Evolutionary conservation across 2,329 filamentous ascomycete species (phyloP).

Genomic region (Fusarium irregulare): DNA sequence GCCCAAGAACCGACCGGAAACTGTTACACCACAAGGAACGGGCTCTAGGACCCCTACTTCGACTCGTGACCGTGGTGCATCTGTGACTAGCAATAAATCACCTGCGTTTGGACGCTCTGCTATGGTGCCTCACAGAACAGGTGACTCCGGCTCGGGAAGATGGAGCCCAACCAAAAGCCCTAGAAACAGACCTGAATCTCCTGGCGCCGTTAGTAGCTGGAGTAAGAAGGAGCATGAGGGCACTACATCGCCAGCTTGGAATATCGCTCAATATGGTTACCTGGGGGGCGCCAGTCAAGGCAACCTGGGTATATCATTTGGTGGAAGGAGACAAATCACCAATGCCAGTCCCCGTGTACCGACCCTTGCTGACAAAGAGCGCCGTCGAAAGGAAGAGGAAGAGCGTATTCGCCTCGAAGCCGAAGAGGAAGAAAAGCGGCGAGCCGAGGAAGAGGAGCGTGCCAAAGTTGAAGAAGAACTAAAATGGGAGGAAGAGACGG

Average conservation of each 20-base stretch:
- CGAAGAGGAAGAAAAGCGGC: conserved; percentile 63
- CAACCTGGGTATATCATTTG: conserved; percentile 93
- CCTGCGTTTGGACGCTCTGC: conserved; percentile 57
- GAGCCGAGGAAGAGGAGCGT: conserved; percentile 72
- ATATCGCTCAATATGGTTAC: conserved; percentile 97
- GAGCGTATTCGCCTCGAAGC: conserved; percentile 67
- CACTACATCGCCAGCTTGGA: conserved; percentile 90
- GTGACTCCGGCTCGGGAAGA: conserved; percentile 65
- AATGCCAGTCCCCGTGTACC: conserved; percentile 82
- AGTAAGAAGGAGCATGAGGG: conserved; percentile 86
- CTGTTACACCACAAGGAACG: conserved; percentile 74
- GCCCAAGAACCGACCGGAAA: conserved; percentile 68
- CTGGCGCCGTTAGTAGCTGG: conserved; percentile 81
- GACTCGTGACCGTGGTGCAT: conserved; percentile 60
- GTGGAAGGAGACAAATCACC: conserved; percentile 91
- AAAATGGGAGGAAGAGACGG: conserved; percentile 74
- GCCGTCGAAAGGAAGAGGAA: conserved; percentile 68
- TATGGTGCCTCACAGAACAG: conserved; percentile 62
- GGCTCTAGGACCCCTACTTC: conserved; percentile 63
- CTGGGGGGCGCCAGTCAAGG: conserved; percentile 98
- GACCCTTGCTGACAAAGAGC: conserved; percentile 86
- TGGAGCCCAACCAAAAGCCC: conserved; percentile 74
- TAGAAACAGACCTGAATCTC: conserved; percentile 62
- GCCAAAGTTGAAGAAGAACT: conserved; percentile 72
- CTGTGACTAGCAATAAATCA: conserved; percentile 69